These are phyloP conservation scores for Raphanus hybrid DNA, from an alignment of 441 rosid genomes.

Conservation along the genomic window DNA sequence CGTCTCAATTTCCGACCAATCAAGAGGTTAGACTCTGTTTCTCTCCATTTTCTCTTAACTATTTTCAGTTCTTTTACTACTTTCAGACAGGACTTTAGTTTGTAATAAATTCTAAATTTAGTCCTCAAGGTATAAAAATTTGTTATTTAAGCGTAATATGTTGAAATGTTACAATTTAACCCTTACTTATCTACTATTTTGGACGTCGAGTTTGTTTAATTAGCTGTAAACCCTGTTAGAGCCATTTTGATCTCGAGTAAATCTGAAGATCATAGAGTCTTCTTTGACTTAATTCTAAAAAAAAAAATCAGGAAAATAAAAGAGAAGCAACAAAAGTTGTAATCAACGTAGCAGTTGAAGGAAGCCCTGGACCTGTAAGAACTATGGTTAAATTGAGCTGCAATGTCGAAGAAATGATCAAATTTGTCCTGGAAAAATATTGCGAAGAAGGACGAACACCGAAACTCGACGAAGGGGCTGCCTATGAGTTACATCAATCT, in stretches of 20 bases:
- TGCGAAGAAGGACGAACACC: slow-evolving; percentile 74
- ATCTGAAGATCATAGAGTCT: not conserved
- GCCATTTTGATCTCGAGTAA: not conserved
- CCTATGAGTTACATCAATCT: slow-evolving; percentile 75
- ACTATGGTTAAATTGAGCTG: slow-evolving; percentile 74
- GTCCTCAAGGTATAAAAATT: not conserved
- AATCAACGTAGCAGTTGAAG: slow-evolving; percentile 81
- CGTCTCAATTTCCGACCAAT: slow-evolving; percentile 27
- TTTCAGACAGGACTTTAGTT: not conserved
- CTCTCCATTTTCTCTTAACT: not conserved
- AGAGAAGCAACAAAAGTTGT: slow-evolving; percentile 71
- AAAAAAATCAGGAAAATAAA: slow-evolving; percentile 17
- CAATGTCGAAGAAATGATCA: slow-evolving; percentile 76
- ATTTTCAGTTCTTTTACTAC: not conserved
- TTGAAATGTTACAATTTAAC: not conserved
- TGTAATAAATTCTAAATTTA: not conserved
- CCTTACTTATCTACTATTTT: not conserved
- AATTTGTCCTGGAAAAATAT: slow-evolving; percentile 62
- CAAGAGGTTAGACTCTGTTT: slow-evolving; percentile 39
- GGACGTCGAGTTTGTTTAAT: not conserved
- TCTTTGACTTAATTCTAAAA: not conserved
- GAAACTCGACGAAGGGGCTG: slow-evolving; percentile 48
- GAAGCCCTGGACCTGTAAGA: slow-evolving; percentile 91
- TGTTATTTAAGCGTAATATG: not conserved
- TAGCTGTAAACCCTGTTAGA: not conserved